Evolutionary conservation across 1,284 basidiomycete genomes (phyloP).

Genomic region (Rhodotorula glutinis): DNA sequence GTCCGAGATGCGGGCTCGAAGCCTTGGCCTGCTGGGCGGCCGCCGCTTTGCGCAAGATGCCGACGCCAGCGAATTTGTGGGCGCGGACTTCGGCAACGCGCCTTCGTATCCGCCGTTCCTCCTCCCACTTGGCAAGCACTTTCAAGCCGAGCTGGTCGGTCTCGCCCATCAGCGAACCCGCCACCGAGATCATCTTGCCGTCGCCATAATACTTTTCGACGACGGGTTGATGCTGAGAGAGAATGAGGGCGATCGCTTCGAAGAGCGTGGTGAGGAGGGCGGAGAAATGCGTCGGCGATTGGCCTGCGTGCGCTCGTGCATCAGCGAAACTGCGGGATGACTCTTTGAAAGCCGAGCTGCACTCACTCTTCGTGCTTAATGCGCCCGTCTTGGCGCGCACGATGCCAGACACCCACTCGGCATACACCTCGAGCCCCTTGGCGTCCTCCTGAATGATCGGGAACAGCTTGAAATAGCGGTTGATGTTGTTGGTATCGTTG

Average conservation of each 20-base stretch:
- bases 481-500: constrained; percentile 75
- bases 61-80: constrained; percentile 11
- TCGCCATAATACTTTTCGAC: constrained; percentile 95
- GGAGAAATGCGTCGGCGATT: constrained; percentile 84
- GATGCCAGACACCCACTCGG: constrained; percentile 84
- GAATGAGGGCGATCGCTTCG: constrained; percentile 90
- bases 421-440: constrained; percentile 93
- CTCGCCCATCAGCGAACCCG: constrained; percentile 73
- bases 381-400: constrained; percentile 69
- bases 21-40: not conserved
- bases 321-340: not conserved
- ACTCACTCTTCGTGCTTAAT: constrained; percentile 71
- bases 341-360: too few relatives aligned
- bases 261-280: constrained; percentile 82
- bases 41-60: not conserved
- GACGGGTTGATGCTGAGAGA: constrained; percentile 94
- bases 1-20: constrained; percentile 16
- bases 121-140: constrained; percentile 81
- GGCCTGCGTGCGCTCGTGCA: constrained; percentile 56
- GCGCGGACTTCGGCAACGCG: constrained; percentile 39
- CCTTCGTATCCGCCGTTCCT: constrained; percentile 61
- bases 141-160: constrained; percentile 77
- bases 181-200: constrained; percentile 78
- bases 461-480: constrained; percentile 94
- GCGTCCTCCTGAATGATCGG: constrained; percentile 75